phyloP scores from a whole-genome alignment of 768 basidiomycete species.

The Agaricus subrufescens region DNA sequence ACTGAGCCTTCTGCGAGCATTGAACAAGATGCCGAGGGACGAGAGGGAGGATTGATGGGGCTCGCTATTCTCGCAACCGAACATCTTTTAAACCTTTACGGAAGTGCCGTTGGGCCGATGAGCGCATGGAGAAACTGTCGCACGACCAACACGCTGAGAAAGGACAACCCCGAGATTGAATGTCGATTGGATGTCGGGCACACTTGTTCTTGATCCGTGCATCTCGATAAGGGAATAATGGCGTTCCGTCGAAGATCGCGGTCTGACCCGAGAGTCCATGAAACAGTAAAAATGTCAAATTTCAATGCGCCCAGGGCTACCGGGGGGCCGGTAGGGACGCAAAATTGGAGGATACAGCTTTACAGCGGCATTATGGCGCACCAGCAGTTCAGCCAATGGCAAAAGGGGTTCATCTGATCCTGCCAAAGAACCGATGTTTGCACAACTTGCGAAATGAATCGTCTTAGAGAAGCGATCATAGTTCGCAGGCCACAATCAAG shows the following conservation, averaged over 20 bases:
- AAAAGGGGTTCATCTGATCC: no score
- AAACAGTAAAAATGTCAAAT: no score
- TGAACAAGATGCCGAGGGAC: background rate
- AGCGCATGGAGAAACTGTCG: conserved; percentile 5
- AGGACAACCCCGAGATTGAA: background rate
- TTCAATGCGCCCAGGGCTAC: no score
- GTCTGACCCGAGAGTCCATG: background rate
- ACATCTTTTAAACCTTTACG: background rate
- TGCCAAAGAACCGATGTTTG: no score
- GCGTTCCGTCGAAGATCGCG: background rate
- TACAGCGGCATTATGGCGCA: no score
- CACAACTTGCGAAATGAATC: no score
- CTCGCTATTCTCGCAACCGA: background rate
- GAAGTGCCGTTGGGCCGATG: background rate
- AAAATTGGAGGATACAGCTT: no score
- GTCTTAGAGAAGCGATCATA: no score
- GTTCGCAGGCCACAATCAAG: no score
- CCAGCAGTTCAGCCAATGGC: no score
- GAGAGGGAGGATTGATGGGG: background rate
- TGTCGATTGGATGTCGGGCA: background rate
- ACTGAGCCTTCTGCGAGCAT: background rate
- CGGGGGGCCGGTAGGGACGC: no score
- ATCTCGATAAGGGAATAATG: background rate
- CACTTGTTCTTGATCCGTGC: conserved; percentile 5
- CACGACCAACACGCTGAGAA: conserved; percentile 1